A percentile compares a stretch with the other conserved stretches of the same genome.
Conservation (phyloP, 805 yeast genomes). For the Schwanniomyces pseudopolymorphus region DNA sequence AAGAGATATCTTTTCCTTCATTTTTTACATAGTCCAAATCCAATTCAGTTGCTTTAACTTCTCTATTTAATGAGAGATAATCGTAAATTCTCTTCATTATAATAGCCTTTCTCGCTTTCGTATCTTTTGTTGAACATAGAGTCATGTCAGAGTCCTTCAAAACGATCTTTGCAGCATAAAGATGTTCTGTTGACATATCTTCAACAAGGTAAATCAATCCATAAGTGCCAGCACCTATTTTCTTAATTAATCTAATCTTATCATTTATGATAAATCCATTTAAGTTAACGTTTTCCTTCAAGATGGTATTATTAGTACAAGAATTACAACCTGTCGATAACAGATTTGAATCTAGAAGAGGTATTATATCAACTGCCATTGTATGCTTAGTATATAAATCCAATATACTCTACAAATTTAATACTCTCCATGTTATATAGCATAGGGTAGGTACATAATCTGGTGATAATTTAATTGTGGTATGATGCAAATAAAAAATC, state of each 20-base stretch:
- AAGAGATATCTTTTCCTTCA: constrained; percentile 27
- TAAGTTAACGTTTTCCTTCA: neutral
- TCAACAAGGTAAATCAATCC: constrained; percentile 75
- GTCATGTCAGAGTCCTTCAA: constrained; percentile 44
- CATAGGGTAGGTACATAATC: neutral
- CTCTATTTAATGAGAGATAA: constrained; percentile 16
- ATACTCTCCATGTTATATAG: neutral
- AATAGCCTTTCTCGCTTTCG: constrained; percentile 25
- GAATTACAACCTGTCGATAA: constrained; percentile 1
- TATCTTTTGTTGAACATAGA: constrained; percentile 28
- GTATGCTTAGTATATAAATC: neutral
- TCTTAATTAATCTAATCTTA: constrained; percentile 43
- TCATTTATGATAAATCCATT: constrained; percentile 26
- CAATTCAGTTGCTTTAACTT: constrained; percentile 14
- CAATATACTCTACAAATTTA: neutral
- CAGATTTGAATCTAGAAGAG: constrained; percentile 8
- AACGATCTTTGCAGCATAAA: constrained; percentile 72
- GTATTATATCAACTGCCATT: constrained; percentile 13
- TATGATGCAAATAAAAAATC: neutral
- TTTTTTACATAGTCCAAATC: constrained; percentile 23
- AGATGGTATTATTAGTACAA: constrained; percentile 1
- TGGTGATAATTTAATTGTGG: neutral
- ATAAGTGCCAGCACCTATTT: constrained; percentile 83
- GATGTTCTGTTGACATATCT: constrained; percentile 48
- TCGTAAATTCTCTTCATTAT: constrained; percentile 25